Conservation (phyloP, 768 basidiomycete species). For the Pisolithus orientalis region DNA sequence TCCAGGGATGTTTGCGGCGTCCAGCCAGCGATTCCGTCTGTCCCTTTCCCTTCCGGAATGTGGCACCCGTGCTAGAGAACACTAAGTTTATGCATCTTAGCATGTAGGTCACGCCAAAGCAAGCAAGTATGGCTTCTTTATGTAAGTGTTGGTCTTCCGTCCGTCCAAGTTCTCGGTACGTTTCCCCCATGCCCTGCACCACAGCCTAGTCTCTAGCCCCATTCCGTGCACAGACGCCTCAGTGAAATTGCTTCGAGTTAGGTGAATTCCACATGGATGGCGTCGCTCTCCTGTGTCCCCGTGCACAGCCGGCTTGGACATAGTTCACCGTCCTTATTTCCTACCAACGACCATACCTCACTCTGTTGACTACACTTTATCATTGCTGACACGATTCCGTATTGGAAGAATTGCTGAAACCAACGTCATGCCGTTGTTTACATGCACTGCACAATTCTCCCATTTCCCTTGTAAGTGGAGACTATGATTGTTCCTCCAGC, state of each 20-base stretch:
- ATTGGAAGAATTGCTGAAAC: conserved; percentile 58
- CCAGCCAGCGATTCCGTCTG: conserved; percentile 58
- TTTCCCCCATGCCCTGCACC: background rate
- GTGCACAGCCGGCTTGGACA: conserved; percentile 45
- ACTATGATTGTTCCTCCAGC: conserved; percentile 4
- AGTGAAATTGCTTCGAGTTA: conserved; percentile 55
- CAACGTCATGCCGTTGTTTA: conserved; percentile 56
- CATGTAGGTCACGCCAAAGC: conserved; percentile 43
- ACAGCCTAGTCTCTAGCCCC: conserved; percentile 4
- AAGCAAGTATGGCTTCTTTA: conserved; percentile 59
- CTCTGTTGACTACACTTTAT: conserved; percentile 47
- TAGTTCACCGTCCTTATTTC: background rate
- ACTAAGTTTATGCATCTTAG: conserved; percentile 43
- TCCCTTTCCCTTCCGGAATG: conserved; percentile 44
- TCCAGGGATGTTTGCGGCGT: conserved; percentile 58
- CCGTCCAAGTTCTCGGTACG: conserved; percentile 42
- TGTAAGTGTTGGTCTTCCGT: conserved; percentile 45
- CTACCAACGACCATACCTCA: conserved; percentile 2
- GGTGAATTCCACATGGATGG: conserved; percentile 61
- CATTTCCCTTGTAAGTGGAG: conserved; percentile 58
- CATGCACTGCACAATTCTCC: conserved; percentile 68
- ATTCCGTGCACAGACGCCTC: conserved; percentile 39
- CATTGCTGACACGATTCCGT: conserved; percentile 59
- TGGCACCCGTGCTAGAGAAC: conserved; percentile 34
- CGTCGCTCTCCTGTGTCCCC: conserved; percentile 60